Conservation (phyloP, 305 asterid species). For the Fraxinus ornus region DNA sequence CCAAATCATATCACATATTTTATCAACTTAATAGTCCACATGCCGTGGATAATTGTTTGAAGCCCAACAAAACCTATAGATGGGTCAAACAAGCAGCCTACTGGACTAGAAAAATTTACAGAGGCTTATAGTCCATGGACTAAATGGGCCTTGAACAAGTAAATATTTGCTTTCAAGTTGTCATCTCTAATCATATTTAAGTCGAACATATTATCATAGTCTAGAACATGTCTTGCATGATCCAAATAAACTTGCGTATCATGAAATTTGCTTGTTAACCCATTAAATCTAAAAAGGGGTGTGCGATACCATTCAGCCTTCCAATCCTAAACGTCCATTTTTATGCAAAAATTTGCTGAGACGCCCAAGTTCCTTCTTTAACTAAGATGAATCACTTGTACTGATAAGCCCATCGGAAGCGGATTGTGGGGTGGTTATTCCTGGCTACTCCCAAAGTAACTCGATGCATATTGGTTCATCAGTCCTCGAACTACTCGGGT, state of each 20-base stretch:
- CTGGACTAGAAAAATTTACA: neutral
- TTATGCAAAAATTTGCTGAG: neutral
- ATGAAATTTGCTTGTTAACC: neutral
- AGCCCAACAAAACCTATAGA: neutral
- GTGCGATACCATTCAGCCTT: neutral
- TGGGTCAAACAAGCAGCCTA: neutral
- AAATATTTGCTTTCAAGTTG: no score
- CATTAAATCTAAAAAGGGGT: neutral
- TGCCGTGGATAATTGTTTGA: neutral
- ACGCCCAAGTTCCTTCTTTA: neutral
- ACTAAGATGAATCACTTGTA: neutral
- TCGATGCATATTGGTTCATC: neutral
- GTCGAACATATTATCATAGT: no score
- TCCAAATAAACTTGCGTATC: neutral
- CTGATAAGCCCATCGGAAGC: neutral
- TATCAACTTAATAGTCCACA: neutral
- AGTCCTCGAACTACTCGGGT: neutral
- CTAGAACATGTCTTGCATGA: neutral
- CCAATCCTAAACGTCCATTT: neutral
- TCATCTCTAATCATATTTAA: no score
- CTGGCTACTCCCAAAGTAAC: neutral
- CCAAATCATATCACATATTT: neutral
- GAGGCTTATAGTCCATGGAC: neutral
- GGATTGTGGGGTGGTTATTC: neutral
- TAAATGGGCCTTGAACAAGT: neutral